These are phyloP conservation scores for Platanthera guangdongensis DNA, from an alignment of 106 monocot species.

Conservation along the genomic window DNA sequence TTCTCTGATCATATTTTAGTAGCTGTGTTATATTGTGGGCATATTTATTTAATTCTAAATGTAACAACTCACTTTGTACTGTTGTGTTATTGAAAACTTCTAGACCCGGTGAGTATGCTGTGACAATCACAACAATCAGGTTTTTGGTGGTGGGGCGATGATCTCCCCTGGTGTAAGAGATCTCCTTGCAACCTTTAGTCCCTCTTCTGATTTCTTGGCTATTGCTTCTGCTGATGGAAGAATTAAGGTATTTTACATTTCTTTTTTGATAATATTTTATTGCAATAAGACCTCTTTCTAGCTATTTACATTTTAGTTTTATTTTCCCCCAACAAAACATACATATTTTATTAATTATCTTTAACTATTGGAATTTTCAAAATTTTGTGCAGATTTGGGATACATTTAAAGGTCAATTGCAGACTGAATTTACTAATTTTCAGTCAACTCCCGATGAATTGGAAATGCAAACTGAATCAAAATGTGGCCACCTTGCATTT, in stretches of 20 bases:
- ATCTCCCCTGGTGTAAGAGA: conserved; percentile 42
- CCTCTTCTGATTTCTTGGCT: conserved; percentile 58
- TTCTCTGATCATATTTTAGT: too few species aligned
- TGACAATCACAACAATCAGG: neutral
- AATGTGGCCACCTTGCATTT: conserved; percentile 64
- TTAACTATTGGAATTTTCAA: neutral
- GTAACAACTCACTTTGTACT: too few species aligned
- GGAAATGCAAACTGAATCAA: conserved; percentile 21
- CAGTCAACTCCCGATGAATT: conserved; percentile 7
- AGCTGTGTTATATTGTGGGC: too few species aligned
- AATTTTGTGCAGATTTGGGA: conserved; percentile 64
- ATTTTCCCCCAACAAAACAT: neutral
- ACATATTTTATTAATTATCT: neutral
- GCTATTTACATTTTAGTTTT: neutral
- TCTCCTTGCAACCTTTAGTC: conserved; percentile 79
- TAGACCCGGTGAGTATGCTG: too few species aligned
- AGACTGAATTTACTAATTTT: conserved; percentile 57
- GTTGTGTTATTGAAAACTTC: too few species aligned
- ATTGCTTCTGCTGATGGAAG: conserved; percentile 62
- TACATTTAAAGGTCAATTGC: conserved; percentile 53
- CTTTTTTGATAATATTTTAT: neutral
- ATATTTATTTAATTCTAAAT: too few species aligned
- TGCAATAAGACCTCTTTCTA: too few species aligned
- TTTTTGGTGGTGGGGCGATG: conserved; percentile 7
- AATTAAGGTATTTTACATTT: conserved; percentile 49